phyloP scores from a whole-genome alignment of 495 filamentous ascomycete species.

The Diplogelasinospora grovesii region DNA sequence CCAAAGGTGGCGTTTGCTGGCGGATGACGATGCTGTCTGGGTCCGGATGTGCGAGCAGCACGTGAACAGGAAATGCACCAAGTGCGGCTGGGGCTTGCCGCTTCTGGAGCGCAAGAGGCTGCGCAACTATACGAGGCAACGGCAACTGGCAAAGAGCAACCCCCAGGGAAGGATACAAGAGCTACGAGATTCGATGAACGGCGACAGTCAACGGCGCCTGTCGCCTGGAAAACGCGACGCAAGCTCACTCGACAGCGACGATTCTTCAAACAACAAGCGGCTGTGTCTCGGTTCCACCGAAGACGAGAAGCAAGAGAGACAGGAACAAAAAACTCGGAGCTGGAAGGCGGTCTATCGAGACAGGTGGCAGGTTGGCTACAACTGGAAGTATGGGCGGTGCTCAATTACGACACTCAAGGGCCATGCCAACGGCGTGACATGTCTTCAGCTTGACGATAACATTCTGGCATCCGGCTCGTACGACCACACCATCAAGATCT shows the following conservation, averaged over 20 bases:
- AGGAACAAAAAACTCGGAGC: conserved; percentile 48
- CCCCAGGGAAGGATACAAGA: conserved; percentile 22
- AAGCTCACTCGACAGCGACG: conserved; percentile 19
- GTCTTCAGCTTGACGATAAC: conserved; percentile 89
- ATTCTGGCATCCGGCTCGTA: conserved; percentile 93
- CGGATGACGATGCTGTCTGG: conserved; percentile 97
- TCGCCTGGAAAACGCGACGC: conserved; percentile 25
- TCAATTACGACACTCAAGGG: conserved; percentile 74
- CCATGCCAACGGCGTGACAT: conserved; percentile 92
- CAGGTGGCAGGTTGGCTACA: conserved; percentile 62
- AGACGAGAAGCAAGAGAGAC: conserved; percentile 5
- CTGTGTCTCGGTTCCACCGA: conserved; percentile 25
- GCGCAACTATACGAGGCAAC: conserved; percentile 79
- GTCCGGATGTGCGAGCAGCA: conserved; percentile 99
- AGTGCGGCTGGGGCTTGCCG: conserved; percentile 94
- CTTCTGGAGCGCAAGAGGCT: conserved; percentile 81
- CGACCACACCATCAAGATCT: conserved; percentile 89
- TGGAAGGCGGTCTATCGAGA: conserved; percentile 68
- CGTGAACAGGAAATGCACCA: conserved; percentile 87
- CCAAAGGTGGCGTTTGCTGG: conserved; percentile 74
- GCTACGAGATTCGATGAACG: conserved; percentile 10
- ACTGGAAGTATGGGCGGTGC: conserved; percentile 93
- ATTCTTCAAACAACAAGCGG: conserved; percentile 38
- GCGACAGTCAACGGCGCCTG: neutral
- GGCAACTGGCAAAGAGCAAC: conserved; percentile 43